A percentile compares a stretch with the other conserved stretches of the same genome.
phyloP scores from a whole-genome alignment of 129 eudicot genomes.

The Ambrosia trifida region DNA sequence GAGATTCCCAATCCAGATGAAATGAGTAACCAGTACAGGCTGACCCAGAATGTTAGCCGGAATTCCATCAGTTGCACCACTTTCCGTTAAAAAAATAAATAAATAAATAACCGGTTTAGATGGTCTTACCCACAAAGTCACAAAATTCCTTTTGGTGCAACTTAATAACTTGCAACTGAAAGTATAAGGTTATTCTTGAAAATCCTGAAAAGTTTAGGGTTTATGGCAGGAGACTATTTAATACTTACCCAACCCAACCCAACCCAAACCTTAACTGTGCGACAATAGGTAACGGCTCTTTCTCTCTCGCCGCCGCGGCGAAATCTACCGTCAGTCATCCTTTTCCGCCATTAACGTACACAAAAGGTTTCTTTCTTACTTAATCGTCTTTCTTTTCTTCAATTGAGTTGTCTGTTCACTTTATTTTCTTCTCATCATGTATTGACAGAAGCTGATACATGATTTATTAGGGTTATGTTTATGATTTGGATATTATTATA shows the following conservation, averaged over 20 bases:
- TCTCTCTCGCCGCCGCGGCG: constrained; percentile 21
- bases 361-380: constrained; percentile 4
- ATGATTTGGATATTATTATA: neutral
- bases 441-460: too few species aligned
- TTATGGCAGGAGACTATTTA: constrained; percentile 10
- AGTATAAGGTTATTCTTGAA: constrained; percentile 6
- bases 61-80: too few species aligned
- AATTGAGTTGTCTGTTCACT: too few species aligned
- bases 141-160: too few species aligned
- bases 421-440: too few species aligned
- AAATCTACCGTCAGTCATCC: neutral
- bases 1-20: too few species aligned
- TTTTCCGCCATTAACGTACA: constrained; percentile 2
- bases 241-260: neutral
- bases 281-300: constrained; percentile 15
- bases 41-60: too few species aligned
- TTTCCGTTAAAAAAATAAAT: too few species aligned
- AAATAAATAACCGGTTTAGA: too few species aligned
- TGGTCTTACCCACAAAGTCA: too few species aligned
- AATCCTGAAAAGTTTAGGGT: constrained; percentile 22
- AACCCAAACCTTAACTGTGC: too few species aligned
- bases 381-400: neutral
- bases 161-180: neutral
- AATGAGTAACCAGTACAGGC: too few species aligned
- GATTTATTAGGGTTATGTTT: neutral